Base-by-base conservation (phyloP, 2,329 filamentous ascomycete species). In the Magnaporthiopsis rhizophila region DNA sequence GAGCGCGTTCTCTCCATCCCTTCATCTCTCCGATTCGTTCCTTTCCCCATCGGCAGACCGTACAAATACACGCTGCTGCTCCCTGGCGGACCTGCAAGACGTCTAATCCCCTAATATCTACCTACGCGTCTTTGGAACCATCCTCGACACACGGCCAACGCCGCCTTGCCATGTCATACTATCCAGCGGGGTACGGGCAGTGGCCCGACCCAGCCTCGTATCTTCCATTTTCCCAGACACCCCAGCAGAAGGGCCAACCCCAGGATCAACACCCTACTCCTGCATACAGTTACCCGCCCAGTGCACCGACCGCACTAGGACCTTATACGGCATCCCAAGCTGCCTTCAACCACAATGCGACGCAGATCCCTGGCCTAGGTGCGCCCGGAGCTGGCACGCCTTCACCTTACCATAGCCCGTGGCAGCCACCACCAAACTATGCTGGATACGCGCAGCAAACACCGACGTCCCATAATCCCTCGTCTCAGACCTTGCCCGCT, bases 281-380 rank as follows among this genome's bases (percentile, higher is more conserved):
- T 21, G 3, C 68, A 18, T 71, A 71, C 65, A 61, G 68, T 53
- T 71, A 71, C 64, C 68, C 66, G 50, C 66, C 66, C 30, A 13
- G 61, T 26, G 61, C 26, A 58, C 59, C 50, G 21, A n/a, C 11
- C 24, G 11, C 53, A 24, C 32, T 53, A 50, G 65, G 62, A 61
- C 74, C 74, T 64, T 74, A 72, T 50, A 66, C 67, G 13, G 65
- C 69, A 12, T 66, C 73, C 12, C 75, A 78, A 61, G 72, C 68
- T 50, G 74, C 78, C 0, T 80, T 73, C 64, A 69, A 74, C 24
- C 73, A 76, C 64, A 80, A 80, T 66, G 70, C 74, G 2, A 74
- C 65, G 24, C 72, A 68, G 21, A 77, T 78, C n/a, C 74, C 77
- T 26, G 77, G 76, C 6, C 69, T 79, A n/a, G 75, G 76, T 32